Evolutionary conservation across 179 eudicot species (phyloP).

Genomic region (Spergularia azorica): DNA sequence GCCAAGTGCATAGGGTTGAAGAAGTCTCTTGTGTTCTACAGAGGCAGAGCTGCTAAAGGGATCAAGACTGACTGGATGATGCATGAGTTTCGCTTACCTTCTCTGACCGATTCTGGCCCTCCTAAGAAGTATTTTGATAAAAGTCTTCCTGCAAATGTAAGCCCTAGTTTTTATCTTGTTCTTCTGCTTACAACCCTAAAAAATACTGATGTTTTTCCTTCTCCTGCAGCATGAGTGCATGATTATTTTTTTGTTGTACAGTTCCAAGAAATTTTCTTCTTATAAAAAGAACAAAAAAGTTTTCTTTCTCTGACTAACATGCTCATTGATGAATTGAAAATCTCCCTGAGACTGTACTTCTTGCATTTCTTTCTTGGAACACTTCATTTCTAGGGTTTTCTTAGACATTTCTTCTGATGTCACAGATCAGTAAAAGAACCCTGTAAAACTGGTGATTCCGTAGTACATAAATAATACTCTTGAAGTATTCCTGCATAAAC

Average conservation of each 20-base stretch:
- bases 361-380: too few species aligned
- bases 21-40: conserved; percentile 87
- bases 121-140: conserved; percentile 54
- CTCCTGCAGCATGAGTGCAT: too few species aligned
- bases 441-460: too few species aligned
- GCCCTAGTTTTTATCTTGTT: neutral
- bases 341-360: too few species aligned
- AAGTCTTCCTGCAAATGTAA: conserved; percentile 55
- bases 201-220: too few species aligned
- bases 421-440: too few species aligned
- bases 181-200: neutral
- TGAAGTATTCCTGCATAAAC: neutral
- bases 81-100: conserved; percentile 94
- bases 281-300: too few species aligned
- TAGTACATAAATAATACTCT: too few species aligned
- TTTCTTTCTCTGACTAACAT: neutral
- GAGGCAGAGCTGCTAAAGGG: conserved; percentile 92
- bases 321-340: neutral
- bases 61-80: conserved; percentile 98
- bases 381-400: too few species aligned
- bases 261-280: too few species aligned
- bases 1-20: conserved; percentile 82
- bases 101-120: conserved; percentile 41
- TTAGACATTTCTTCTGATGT: too few species aligned
- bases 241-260: too few species aligned